These are phyloP conservation scores for Vitis hybrid DNA, from an alignment of 177 flowering plant species.

Conservation along the genomic window DNA sequence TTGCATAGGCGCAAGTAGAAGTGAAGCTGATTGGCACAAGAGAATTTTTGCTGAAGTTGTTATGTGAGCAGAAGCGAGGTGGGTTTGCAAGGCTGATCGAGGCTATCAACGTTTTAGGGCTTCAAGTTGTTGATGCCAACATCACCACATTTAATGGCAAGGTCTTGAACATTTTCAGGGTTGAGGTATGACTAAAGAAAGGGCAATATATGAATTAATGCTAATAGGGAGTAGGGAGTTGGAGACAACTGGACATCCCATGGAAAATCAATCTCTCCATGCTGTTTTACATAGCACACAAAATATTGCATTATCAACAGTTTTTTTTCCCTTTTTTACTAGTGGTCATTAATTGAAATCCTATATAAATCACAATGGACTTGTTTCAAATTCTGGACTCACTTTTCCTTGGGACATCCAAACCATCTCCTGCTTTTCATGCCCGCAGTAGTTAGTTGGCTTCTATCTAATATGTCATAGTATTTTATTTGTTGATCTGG, in stretches of 20 bases:
- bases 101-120: slow-evolving; percentile 32
- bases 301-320: too few relatives aligned
- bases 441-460: not conserved
- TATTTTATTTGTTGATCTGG: not conserved
- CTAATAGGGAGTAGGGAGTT: too few relatives aligned
- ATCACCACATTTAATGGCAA: slow-evolving; percentile 38
- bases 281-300: too few relatives aligned
- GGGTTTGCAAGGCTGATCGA: slow-evolving; percentile 50
- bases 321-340: too few relatives aligned
- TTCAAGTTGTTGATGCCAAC: slow-evolving; percentile 46
- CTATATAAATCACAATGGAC: too few relatives aligned
- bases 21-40: slow-evolving; percentile 38
- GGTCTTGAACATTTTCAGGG: slow-evolving; percentile 37
- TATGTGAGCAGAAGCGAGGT: slow-evolving; percentile 30
- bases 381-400: too few relatives aligned
- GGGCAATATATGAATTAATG: not conserved
- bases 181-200: slow-evolving; percentile 39
- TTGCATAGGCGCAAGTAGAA: slow-evolving; percentile 42
- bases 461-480: not conserved
- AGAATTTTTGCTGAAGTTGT: slow-evolving; percentile 33
- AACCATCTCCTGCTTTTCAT: too few relatives aligned
- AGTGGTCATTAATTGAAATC: too few relatives aligned
- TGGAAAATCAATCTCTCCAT: too few relatives aligned
- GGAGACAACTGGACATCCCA: too few relatives aligned
- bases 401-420: too few relatives aligned